Evolutionary conservation across 1,284 basidiomycete genomes (phyloP).

Genomic region (Microbotryum saponariae): DNA sequence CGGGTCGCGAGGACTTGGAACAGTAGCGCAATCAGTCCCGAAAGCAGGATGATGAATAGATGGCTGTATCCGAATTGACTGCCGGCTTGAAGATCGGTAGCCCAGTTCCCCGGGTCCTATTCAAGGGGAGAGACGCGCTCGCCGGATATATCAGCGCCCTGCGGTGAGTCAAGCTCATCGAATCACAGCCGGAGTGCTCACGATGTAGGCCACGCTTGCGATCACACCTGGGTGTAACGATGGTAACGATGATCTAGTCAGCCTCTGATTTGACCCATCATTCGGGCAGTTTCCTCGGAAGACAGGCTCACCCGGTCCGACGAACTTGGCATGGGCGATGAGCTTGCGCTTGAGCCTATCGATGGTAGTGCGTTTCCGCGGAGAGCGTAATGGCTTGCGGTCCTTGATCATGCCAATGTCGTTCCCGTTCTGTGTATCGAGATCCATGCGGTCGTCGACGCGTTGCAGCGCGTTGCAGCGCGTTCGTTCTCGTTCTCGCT

Average conservation of each 20-base stretch:
- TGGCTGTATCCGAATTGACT: constrained; percentile 60
- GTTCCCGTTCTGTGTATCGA: background rate
- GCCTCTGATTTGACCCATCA: no score
- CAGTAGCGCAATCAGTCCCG: constrained; percentile 73
- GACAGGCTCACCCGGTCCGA: constrained; percentile 16
- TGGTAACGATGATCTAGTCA: no score
- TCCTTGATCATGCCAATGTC: background rate
- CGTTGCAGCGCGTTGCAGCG: no score
- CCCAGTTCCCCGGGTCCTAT: constrained; percentile 28
- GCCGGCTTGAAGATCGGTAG: constrained; percentile 31
- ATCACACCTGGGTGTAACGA: constrained; percentile 6
- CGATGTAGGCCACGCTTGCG: constrained; percentile 27
- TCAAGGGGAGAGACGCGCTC: background rate
- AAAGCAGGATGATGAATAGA: constrained; percentile 73
- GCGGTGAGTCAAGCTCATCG: background rate
- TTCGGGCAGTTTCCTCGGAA: no score
- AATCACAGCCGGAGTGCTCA: background rate
- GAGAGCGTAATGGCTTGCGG: no score
- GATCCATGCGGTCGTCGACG: background rate
- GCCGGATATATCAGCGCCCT: background rate
- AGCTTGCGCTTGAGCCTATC: background rate
- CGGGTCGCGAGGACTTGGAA: constrained; percentile 49
- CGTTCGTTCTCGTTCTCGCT: no score
- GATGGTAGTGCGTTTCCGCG: no score
- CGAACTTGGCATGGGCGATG: constrained; percentile 24